Conservation (phyloP, 2,329 filamentous ascomycete genomes). For the Fusarium poae region DNA sequence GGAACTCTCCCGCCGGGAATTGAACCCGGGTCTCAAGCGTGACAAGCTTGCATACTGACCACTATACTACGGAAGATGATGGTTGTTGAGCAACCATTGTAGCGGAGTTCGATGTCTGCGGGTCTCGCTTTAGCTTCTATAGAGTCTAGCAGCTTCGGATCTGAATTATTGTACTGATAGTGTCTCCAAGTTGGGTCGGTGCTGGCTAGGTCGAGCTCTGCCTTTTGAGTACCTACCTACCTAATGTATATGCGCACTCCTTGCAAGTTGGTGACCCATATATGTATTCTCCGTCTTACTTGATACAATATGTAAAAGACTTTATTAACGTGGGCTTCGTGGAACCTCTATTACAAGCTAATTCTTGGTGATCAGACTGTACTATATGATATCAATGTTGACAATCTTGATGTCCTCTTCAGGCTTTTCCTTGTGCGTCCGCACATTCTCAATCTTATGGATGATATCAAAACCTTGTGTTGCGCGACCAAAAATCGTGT, state of each 20-base stretch:
- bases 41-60: slow-evolving; percentile 42
- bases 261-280: too few species aligned
- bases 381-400: slow-evolving; percentile 76
- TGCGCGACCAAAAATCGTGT: slow-evolving; percentile 94
- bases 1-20: slow-evolving; percentile 39
- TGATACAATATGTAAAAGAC: too few species aligned
- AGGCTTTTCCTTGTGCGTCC: slow-evolving; percentile 90
- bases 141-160: too few species aligned
- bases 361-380: not conserved
- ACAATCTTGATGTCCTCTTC: slow-evolving; percentile 98
- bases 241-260: not conserved
- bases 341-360: not conserved
- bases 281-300: not conserved
- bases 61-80: slow-evolving; percentile 40
- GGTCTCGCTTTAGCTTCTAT: not conserved
- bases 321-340: not conserved
- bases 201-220: not conserved
- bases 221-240: not conserved
- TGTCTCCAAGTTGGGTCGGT: not conserved
- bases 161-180: not conserved
- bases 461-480: slow-evolving; percentile 93
- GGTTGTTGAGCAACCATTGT: not conserved
- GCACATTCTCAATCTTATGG: slow-evolving; percentile 92
- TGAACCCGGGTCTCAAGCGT: slow-evolving; percentile 38
- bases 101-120: slow-evolving; percentile 1